Conservation (phyloP, 2,329 filamentous ascomycete genomes). For the Cyphellophora europaea region DNA sequence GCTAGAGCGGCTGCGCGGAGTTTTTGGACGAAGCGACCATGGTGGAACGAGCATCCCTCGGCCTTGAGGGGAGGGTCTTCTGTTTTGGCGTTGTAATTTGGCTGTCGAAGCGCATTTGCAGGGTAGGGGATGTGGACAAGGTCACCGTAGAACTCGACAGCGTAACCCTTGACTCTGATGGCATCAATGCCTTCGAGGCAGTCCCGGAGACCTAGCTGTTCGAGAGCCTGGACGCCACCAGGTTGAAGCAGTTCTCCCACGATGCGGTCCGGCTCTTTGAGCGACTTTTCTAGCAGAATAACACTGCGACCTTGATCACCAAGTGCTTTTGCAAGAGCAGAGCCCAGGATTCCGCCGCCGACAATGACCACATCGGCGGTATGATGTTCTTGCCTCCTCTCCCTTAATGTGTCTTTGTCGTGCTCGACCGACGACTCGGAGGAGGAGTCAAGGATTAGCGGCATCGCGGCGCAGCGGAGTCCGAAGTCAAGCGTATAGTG, state of each 20-base stretch:
- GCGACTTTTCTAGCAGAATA: conserved; percentile 74
- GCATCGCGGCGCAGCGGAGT: conserved; percentile 10
- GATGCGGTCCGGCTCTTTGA: conserved; percentile 91
- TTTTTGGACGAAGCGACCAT: conserved; percentile 83
- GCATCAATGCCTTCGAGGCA: conserved; percentile 87
- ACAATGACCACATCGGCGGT: conserved; percentile 80
- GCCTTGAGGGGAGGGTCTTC: conserved; percentile 27
- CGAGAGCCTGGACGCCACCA: conserved; percentile 72
- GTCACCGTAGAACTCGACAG: conserved; percentile 71
- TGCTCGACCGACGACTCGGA: conserved; percentile 17
- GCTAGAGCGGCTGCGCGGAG: conserved; percentile 64
- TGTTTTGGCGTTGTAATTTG: conserved; percentile 26
- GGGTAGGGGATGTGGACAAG: conserved; percentile 74
- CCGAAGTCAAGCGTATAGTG: neutral
- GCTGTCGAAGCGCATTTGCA: conserved; percentile 6
- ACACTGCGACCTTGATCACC: conserved; percentile 87
- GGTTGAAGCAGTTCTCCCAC: conserved; percentile 93
- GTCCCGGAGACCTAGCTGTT: conserved; percentile 67
- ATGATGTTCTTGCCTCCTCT: conserved; percentile 45
- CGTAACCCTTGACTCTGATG: conserved; percentile 73
- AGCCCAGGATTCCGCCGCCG: conserved; percentile 83
- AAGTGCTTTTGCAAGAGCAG: conserved; percentile 72
- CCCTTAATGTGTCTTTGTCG: conserved; percentile 23
- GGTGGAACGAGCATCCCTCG: conserved; percentile 78
- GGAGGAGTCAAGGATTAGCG: conserved; percentile 19